phyloP scores from a whole-genome alignment of 345 rosid species.

The sweet orange (Citrus sinensis) region DNA sequence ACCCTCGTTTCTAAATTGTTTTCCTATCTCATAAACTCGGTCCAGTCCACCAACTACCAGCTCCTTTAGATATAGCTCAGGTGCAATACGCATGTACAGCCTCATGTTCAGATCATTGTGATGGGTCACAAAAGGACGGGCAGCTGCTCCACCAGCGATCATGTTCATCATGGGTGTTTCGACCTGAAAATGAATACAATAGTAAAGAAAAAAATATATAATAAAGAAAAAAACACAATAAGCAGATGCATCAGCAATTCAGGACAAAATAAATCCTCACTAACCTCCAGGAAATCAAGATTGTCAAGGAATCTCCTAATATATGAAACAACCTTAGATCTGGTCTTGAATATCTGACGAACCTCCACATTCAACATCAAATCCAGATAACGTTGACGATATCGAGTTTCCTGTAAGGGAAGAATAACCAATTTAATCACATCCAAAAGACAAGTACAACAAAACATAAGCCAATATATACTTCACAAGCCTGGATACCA shows the following conservation, averaged over 20 bases:
- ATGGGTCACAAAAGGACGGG: constrained; percentile 91
- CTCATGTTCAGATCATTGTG: constrained; percentile 90
- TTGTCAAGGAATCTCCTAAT: constrained; percentile 69
- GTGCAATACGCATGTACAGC: constrained; percentile 94
- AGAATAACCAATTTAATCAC: neutral
- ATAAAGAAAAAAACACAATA: neutral
- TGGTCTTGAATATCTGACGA: constrained; percentile 67
- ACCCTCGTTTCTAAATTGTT: constrained; percentile 97
- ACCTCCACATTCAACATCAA: constrained; percentile 78
- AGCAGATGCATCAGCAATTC: neutral
- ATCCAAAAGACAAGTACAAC: neutral
- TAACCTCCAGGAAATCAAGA: constrained; percentile 76
- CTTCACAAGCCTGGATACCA: neutral
- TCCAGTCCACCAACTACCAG: constrained; percentile 93
- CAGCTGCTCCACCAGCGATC: constrained; percentile 99
- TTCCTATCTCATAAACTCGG: constrained; percentile 93
- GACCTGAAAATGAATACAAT: constrained; percentile 39
- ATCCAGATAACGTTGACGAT: constrained; percentile 90
- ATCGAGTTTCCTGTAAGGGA: constrained; percentile 70
- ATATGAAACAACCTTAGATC: constrained; percentile 59
- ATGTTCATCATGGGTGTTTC: constrained; percentile 99
- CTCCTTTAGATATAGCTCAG: constrained; percentile 87
- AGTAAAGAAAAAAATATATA: neutral
- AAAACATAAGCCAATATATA: neutral
- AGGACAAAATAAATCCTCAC: neutral